Evolutionary conservation across 495 filamentous ascomycete genomes (phyloP).

Genomic region (Margaritispora aquatica): DNA sequence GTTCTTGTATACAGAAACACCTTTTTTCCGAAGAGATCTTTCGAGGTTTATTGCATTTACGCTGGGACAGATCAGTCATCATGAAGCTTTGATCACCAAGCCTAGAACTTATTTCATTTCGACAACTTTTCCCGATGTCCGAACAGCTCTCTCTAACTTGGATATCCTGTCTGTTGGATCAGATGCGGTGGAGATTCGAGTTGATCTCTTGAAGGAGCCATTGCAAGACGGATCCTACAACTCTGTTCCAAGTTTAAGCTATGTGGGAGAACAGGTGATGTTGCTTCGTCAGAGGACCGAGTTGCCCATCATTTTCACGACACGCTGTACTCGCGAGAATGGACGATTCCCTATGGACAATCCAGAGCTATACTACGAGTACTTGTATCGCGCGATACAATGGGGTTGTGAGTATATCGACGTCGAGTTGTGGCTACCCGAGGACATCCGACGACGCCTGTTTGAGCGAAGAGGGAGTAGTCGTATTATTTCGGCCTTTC

Average conservation of each 20-base stretch:
- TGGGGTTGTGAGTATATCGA: constrained; percentile 88
- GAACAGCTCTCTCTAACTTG: constrained; percentile 73
- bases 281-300: constrained; percentile 74
- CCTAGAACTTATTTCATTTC: constrained; percentile 75
- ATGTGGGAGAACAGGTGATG: constrained; percentile 83
- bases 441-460: constrained; percentile 60
- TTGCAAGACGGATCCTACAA: constrained; percentile 45
- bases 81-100: constrained; percentile 69
- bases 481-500: constrained; percentile 79
- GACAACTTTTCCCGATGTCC: constrained; percentile 80
- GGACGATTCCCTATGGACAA: constrained; percentile 79
- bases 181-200: constrained; percentile 76
- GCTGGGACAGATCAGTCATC: constrained; percentile 66
- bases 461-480: constrained; percentile 65
- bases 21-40: constrained; percentile 68
- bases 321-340: constrained; percentile 71
- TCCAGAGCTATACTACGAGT: constrained; percentile 64
- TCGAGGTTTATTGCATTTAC: constrained; percentile 71
- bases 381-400: constrained; percentile 70
- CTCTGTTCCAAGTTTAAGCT: constrained; percentile 66
- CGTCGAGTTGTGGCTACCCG: constrained; percentile 79
- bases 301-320: constrained; percentile 81
- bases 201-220: constrained; percentile 76
- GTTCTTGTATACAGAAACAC: constrained; percentile 67
- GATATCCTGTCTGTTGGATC: constrained; percentile 80